Evolutionary conservation across 495 filamentous ascomycete genomes (phyloP).

Genomic region (Neurospora hispaniola): DNA sequence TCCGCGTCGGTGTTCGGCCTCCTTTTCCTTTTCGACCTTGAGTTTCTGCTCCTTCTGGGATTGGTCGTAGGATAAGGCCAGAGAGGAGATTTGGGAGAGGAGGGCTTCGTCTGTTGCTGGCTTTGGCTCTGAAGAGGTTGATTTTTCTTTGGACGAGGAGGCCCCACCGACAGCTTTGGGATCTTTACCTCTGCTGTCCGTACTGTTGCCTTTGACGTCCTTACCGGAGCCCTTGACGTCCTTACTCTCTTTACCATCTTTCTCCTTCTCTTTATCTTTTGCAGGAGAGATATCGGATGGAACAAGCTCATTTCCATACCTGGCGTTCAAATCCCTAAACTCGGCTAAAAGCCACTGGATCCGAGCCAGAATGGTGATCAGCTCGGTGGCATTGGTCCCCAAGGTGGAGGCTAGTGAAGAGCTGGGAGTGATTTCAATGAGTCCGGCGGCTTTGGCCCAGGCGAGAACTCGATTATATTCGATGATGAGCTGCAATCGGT

Average conservation of each 20-base stretch:
- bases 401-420: conserved; percentile 5
- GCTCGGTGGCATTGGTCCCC: conserved; percentile 16
- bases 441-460: conserved; percentile 23
- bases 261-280: background rate
- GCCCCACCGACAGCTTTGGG: no score
- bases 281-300: background rate
- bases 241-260: background rate
- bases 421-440: conserved; percentile 8
- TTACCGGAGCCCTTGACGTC: no score
- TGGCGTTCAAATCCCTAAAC: conserved; percentile 21
- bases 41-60: no score
- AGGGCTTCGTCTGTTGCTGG: background rate
- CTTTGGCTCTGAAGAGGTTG: no score
- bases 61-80: conserved; percentile 21
- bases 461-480: conserved; percentile 26
- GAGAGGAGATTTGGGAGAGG: conserved; percentile 10
- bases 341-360: conserved; percentile 24
- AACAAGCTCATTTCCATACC: conserved; percentile 21
- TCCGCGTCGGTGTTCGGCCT: conserved; percentile 9
- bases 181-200: no score
- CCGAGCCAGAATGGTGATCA: conserved; percentile 18
- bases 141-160: background rate
- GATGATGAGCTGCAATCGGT: conserved; percentile 24
- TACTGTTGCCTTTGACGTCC: no score
- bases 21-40: conserved; percentile 6